phyloP scores from a whole-genome alignment of 2,329 filamentous ascomycete genomes.

The Aspergillus amoenus region DNA sequence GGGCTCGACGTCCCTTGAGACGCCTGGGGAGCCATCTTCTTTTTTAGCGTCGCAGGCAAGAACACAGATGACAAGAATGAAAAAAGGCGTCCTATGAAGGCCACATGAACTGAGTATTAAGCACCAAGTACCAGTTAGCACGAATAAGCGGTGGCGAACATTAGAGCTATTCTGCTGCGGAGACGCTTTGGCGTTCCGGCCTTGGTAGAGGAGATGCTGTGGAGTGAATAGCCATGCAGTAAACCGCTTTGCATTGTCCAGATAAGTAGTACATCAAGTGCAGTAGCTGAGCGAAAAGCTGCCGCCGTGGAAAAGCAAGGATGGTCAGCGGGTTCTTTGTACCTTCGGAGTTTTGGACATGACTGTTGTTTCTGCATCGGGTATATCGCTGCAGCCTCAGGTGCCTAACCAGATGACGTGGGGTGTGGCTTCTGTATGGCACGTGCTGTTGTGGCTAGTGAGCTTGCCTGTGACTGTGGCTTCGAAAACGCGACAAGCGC shows the following conservation, averaged over 20 bases:
- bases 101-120: not conserved
- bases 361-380: not conserved
- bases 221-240: constrained; percentile 15
- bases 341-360: not conserved
- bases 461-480: constrained; percentile 10
- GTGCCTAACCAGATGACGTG: constrained; percentile 29
- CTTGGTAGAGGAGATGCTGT: constrained; percentile 13
- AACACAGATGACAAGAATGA: not conserved
- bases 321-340: not conserved
- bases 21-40: constrained; percentile 37
- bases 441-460: not conserved
- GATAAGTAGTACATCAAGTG: not conserved
- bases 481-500: constrained; percentile 19
- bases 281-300: not conserved
- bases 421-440: constrained; percentile 9
- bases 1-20: constrained; percentile 43
- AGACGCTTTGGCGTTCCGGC: constrained; percentile 14
- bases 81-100: not conserved
- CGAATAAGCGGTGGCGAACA: constrained; percentile 15
- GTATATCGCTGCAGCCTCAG: constrained; percentile 1
- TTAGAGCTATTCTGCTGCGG: constrained; percentile 16
- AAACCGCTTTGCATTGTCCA: constrained; percentile 17
- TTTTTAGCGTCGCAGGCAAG: constrained; percentile 9
- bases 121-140: constrained; percentile 10
- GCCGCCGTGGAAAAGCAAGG: not conserved